Evolutionary conservation across 2,329 filamentous ascomycete species (phyloP), one percentile per base, ranked within the genome.

Genomic region (Alternaria sp.): DNA sequence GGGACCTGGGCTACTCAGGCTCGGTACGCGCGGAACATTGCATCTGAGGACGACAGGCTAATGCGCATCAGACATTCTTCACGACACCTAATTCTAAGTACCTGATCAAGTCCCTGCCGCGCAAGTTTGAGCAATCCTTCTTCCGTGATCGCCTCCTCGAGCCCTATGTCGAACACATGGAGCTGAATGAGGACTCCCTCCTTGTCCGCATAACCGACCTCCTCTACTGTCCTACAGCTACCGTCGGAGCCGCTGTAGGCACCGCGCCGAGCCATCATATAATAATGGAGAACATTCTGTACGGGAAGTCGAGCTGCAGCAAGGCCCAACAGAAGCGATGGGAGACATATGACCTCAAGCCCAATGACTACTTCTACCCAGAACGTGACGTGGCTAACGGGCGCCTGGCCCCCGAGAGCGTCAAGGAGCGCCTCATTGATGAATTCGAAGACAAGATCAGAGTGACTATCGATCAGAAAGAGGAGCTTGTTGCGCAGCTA

Each of bases 331-430:
- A 81, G 59, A 75, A 82, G 49, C 79, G 83, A 17, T 93, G 90
- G 90, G 88, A 93, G 73, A 88, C 87, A 1, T 93, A 89, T 78
- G 91, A 93, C 64, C 84, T 93, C 52, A 93, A 93, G 73, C 91
- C 91, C 0, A 87, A 86, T 21, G 86, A 88, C 61, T 93, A 93
- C 79, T 93, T 93, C 81, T 93, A 89, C 72, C 91, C 91, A 0
- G 90, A 93, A 73, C 82, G 91, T 7, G 91, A 93, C 68, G 85
- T 93, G 11, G 86, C 90, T 0, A 87, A 87, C 2, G 90, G 90
- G 0, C 81, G 80, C 3, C 80, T 93, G 1, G 86, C 88, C 0
- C 88, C 88, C 4, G 84, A 91, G 52, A 87, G 86, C 2, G 90
- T 90, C 6, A 89, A 90, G 73, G 86, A 86, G 19, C 87, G 87